Base-by-base conservation (phyloP, 129 eudicot species). In the Centaurea solstitialis region DNA sequence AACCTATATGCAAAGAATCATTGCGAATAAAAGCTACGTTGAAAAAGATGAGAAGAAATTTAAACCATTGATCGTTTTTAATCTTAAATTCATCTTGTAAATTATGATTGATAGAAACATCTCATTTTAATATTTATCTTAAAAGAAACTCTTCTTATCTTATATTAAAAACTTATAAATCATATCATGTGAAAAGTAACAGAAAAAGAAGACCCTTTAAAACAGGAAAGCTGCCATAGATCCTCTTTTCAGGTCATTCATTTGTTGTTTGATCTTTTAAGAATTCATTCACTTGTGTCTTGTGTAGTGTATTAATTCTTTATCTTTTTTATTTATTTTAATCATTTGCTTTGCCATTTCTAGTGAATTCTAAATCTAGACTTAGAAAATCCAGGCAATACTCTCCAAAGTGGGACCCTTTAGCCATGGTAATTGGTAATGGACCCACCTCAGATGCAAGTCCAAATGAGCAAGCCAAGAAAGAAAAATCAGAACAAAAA, bases 381-480 rank as follows among this genome's bases (percentile, higher is more conserved):
- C 22, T 65, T 28, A 7, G 70, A 77, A 57, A 71, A 72, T 77
- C 70, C 78, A 83, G 86, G 79, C 86, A 83, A 77, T 70, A 83
- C 79, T 70, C 68, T 76, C 82, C 73, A 40, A 72, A 2, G 17
- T 22, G 33, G 77, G 89, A 89, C 72, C 85, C 83, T 57, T 37
- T 39, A 37, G 70, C 74, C 85, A 86, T 79, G 22, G 68, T 41
- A 59, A 23, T 83, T 79, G 22, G 68, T 41, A 59, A 23, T 83
- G 93, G 97, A 71, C 87, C 93, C 88, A 76, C 79, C 17, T 18
- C 28, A 69, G 87, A 85, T 80, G 79, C 88, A 83, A 88, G 66
- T 88, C 89, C 96, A 85, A 70, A 76, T 68, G 79, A 85, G 83
- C 91, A 89, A 82, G 83, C 86, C 87, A 89, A 83, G 82, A 79